Conservation (phyloP, 2,329 filamentous ascomycete genomes). For the Pseudocercospora musae region DNA sequence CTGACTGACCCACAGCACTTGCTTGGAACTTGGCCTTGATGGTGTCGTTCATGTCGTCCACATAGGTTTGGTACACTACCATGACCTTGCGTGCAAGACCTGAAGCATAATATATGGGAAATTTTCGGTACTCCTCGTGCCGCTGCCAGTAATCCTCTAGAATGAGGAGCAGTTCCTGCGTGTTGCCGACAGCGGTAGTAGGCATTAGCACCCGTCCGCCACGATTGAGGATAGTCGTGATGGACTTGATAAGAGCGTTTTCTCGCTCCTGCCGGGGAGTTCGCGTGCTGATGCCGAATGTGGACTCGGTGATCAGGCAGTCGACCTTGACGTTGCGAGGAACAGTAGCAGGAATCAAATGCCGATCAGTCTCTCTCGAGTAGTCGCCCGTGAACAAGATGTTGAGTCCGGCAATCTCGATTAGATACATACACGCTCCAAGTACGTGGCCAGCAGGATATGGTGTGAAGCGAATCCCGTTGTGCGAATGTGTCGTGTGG, state of each 20-base stretch:
- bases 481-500: constrained; percentile 95
- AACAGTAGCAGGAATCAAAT: constrained; percentile 90
- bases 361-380: constrained; percentile 89
- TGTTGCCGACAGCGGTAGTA: constrained; percentile 89
- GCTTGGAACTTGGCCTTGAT: constrained; percentile 86
- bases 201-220: constrained; percentile 92
- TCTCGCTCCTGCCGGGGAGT: constrained; percentile 88
- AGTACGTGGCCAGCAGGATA: constrained; percentile 98
- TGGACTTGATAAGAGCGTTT: constrained; percentile 89
- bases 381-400: constrained; percentile 98
- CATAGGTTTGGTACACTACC: constrained; percentile 97
- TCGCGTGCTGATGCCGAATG: constrained; percentile 92
- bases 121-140: constrained; percentile 81
- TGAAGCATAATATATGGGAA: constrained; percentile 95
- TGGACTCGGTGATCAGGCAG: constrained; percentile 95
- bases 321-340: constrained; percentile 88
- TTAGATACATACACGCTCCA: constrained; percentile 95
- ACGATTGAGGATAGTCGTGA: constrained; percentile 84
- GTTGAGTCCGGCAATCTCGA: constrained; percentile 94
- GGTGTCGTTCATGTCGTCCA: constrained; percentile 98
- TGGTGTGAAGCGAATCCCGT: constrained; percentile 92
- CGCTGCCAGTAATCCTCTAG: constrained; percentile 95
- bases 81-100: constrained; percentile 95
- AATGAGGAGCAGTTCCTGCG: constrained; percentile 90
- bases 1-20: constrained; percentile 79